Conservation (phyloP, 106 monocot genomes). For the Triglochin maritima region DNA sequence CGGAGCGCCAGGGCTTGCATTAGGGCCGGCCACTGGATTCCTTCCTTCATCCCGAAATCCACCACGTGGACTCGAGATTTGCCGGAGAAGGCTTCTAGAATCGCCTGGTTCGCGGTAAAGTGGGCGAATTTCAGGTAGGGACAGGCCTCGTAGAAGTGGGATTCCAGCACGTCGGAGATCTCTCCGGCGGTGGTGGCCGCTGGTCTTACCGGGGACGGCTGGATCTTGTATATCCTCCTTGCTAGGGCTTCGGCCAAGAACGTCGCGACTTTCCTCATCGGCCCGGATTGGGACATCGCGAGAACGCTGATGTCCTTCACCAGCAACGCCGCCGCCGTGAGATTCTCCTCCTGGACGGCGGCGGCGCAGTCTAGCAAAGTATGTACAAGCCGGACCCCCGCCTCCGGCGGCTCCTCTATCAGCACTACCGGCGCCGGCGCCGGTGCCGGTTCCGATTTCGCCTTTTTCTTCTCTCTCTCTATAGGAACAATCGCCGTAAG, state of each 20-base stretch:
- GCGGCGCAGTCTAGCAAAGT: slow-evolving; percentile 76
- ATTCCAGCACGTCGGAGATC: slow-evolving; percentile 53
- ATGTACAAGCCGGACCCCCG: slow-evolving; percentile 75
- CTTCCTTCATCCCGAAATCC: slow-evolving; percentile 91
- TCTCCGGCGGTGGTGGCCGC: slow-evolving; percentile 32
- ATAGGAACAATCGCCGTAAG: slow-evolving; percentile 26
- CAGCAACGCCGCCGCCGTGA: slow-evolving; percentile 51
- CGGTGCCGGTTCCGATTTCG: slow-evolving; percentile 17
- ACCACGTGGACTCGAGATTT: slow-evolving; percentile 61
- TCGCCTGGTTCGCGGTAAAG: slow-evolving; percentile 99
- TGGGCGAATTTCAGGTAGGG: slow-evolving; percentile 95
- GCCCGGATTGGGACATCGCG: slow-evolving; percentile 56
- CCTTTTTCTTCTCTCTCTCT: slow-evolving; percentile 33
- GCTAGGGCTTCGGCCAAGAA: slow-evolving; percentile 82
- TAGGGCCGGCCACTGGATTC: slow-evolving; percentile 94
- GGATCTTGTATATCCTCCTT: slow-evolving; percentile 45
- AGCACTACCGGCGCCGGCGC: slow-evolving; percentile 19
- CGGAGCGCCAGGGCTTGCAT: slow-evolving; percentile 87
- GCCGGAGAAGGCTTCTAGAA: slow-evolving; percentile 85
- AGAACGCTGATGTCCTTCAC: slow-evolving; percentile 67
- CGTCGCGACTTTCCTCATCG: slow-evolving; percentile 85
- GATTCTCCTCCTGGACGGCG: slow-evolving; percentile 66
- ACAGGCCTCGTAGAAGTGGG: slow-evolving; percentile 87
- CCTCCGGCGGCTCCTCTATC: slow-evolving; percentile 75
- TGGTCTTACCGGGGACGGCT: slow-evolving; percentile 16